phyloP scores from a whole-genome alignment of 306 rosid species.

The Begonia loranthoides region DNA sequence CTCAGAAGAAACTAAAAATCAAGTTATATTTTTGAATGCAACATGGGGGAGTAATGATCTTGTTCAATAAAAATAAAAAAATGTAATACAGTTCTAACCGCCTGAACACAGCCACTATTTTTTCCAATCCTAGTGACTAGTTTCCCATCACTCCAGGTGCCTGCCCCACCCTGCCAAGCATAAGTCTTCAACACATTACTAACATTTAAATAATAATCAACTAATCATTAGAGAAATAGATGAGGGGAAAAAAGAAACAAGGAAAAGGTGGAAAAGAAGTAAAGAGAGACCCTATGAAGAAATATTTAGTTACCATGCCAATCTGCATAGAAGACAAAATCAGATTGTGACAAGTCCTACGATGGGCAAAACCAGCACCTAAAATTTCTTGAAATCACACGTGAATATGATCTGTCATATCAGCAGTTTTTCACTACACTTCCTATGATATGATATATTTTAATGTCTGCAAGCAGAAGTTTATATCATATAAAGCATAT shows the following conservation, averaged over 20 bases:
- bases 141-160: conserved; percentile 99
- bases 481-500: no score
- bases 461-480: no score
- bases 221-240: neutral
- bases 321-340: neutral
- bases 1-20: neutral
- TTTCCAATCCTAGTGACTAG: conserved; percentile 91
- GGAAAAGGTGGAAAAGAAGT: neutral
- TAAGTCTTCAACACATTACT: conserved; percentile 70
- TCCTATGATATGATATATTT: no score
- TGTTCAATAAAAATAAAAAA: neutral
- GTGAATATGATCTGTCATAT: no score
- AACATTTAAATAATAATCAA: neutral
- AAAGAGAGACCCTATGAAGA: conserved; percentile 1
- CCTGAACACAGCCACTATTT: conserved; percentile 81
- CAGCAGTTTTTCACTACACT: no score
- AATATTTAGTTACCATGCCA: no score
- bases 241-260: neutral
- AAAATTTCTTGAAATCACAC: no score
- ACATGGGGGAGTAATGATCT: no score
- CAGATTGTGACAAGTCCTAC: neutral
- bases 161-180: conserved; percentile 99
- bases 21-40: no score
- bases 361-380: no score
- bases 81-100: conserved; percentile 30